Evolutionary conservation across 73 alveolate genomes (phyloP), one percentile per base, ranked within the genome.

Genomic region (Paraurostyla sp.): DNA sequence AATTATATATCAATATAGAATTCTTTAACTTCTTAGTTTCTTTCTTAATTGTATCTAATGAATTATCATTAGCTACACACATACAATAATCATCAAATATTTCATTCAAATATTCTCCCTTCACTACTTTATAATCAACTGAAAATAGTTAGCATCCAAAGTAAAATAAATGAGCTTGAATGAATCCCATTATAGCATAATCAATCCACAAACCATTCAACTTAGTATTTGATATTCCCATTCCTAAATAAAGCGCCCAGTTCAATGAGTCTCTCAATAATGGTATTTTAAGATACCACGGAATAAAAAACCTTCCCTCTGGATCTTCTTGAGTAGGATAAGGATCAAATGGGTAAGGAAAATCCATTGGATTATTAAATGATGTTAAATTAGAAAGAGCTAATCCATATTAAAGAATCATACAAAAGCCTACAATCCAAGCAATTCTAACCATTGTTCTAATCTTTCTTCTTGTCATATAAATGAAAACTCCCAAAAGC

Each of bases 131-230:
- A 35, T 52, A 52, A 54, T 78, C 78, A 15, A 49, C 62, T 29
- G 89, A 52, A 60, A 78, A 78, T 16, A 78, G 43, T 52, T 52
- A 27, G 50, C 89, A 78, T 29, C 78, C 78, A 78, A 78, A 78
- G 46, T 78, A 78, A 40, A 78, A 54, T 49, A 78, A 78, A 36
- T 78, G 78, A 36, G 89, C 76, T 78, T 78, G 38, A 9, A 78
- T 78, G 32, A 50, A 51, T 15, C 89, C 89, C 89, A 78, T 78
- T 6, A 54, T 78, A 13, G 69, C 63, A 35, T 78, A 78, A 78
- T 78, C 89, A 32, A 78, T 78, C 89, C 89, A 78, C 2, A 78
- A 38, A 29, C 89, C 89, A 78, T 78, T 78, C 20, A 78, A 52
- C 59, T 78, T 78, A 15, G 78, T 54, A 27, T 78, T 78, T 51